phyloP scores from a whole-genome alignment of 2,329 filamentous ascomycete species.

The Saccharata proteae region DNA sequence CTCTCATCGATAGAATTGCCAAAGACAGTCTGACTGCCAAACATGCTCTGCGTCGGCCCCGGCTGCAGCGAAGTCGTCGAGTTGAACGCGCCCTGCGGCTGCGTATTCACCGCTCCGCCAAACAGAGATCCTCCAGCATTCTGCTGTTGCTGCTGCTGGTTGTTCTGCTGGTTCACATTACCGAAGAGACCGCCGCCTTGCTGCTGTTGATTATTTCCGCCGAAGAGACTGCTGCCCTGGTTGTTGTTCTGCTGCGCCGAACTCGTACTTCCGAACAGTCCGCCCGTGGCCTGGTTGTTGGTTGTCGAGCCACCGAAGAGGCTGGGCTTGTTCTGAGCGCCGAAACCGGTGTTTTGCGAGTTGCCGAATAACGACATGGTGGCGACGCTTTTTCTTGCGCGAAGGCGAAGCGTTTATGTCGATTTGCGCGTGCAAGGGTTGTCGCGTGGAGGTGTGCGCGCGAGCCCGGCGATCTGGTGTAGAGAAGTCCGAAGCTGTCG shows the following conservation, averaged over 20 bases:
- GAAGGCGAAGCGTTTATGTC: not conserved
- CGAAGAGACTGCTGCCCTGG: conserved; percentile 28
- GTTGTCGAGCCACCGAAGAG: conserved; percentile 2
- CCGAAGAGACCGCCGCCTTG: conserved; percentile 9
- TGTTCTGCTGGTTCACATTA: conserved; percentile 20
- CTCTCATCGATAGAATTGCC: conserved; percentile 12
- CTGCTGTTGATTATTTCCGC: conserved; percentile 12
- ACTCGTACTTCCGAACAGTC: conserved; percentile 23
- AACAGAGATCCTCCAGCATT: too few species aligned
- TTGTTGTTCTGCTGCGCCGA: conserved; percentile 14
- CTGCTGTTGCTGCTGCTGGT: conserved; percentile 26
- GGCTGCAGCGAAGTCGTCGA: conserved; percentile 1
- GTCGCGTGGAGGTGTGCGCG: conserved; percentile 1
- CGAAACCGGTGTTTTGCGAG: conserved; percentile 1
- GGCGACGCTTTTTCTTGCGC: too few species aligned
- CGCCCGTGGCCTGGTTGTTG: conserved; percentile 16
- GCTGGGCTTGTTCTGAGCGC: conserved; percentile 4
- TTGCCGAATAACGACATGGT: conserved; percentile 6
- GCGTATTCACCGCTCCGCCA: too few species aligned
- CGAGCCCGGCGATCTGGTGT: too few species aligned
- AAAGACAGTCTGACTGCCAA: conserved; percentile 26
- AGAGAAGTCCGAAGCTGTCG: not conserved
- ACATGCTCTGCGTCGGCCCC: conserved; percentile 9
- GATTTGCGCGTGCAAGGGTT: not conserved
- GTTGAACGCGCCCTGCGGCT: conserved; percentile 4